Percentiles rank a stretch among this genome's conserved stretches.
These are phyloP conservation scores for Rhodotorula sp. DNA, from an alignment of 1,284 basidiomycete species.

Conservation along the genomic window DNA sequence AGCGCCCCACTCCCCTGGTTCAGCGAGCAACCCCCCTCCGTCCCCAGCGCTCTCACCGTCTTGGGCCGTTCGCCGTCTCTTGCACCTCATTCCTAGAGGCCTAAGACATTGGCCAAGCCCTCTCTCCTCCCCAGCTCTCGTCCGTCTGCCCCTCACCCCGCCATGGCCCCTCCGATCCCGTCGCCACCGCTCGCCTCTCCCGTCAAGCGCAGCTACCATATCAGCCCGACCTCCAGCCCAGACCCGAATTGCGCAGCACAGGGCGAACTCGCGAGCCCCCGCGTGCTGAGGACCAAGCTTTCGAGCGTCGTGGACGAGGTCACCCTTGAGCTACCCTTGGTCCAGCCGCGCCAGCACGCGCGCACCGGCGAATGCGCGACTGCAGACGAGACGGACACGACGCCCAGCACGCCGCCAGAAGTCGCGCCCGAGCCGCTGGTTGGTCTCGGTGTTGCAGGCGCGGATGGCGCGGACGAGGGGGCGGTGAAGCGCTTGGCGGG, in stretches of 20 bases:
- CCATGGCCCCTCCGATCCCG: background rate
- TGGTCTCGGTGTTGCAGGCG: slow-evolving; percentile 4
- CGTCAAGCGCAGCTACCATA: background rate
- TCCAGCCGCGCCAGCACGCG: background rate
- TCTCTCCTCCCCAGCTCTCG: background rate
- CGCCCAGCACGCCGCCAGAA: slow-evolving; percentile 22
- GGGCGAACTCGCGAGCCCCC: background rate
- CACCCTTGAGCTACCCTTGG: background rate
- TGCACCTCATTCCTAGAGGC: too few species aligned
- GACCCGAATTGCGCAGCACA: background rate
- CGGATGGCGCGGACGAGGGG: background rate
- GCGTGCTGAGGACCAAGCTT: slow-evolving; percentile 21
- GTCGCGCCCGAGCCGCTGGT: background rate
- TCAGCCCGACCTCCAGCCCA: slow-evolving; percentile 1
- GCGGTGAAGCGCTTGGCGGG: background rate
- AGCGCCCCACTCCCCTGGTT: too few species aligned
- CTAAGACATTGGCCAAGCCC: background rate
- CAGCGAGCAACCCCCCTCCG: too few species aligned
- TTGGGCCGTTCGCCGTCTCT: too few species aligned
- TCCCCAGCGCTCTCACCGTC: too few species aligned
- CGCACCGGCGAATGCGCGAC: too few species aligned
- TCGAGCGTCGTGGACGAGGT: background rate
- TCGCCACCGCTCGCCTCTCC: background rate
- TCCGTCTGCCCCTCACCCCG: background rate
- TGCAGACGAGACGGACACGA: background rate